These are phyloP conservation scores for Amauroascus niger DNA, from an alignment of 2,329 filamentous ascomycete species.

Conservation along the genomic window DNA sequence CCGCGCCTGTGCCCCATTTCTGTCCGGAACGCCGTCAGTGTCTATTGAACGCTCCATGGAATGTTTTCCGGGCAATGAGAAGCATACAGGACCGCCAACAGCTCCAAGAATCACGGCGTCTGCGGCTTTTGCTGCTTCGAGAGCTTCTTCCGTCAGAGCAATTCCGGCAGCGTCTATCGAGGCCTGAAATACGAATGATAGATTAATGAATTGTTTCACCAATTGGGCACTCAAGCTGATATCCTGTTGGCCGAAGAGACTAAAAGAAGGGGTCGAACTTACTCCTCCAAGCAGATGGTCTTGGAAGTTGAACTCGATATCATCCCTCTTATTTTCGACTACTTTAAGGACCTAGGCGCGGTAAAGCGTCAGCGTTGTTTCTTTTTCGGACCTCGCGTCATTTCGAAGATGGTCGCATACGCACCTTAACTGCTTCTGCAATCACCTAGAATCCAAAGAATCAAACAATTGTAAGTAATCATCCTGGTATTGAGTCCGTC, in stretches of 20 bases:
- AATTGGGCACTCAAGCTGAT: not conserved
- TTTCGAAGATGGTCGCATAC: conserved; percentile 3
- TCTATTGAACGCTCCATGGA: not conserved
- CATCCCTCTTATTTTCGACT: conserved; percentile 61
- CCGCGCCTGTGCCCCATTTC: conserved; percentile 80
- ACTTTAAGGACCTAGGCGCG: conserved; percentile 60
- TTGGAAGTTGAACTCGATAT: conserved; percentile 77
- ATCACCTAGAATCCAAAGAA: conserved; percentile 51
- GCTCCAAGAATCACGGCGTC: conserved; percentile 87
- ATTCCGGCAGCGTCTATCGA: conserved; percentile 76
- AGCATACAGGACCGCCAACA: conserved; percentile 72
- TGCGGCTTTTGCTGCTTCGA: conserved; percentile 70
- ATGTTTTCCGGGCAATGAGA: not conserved
- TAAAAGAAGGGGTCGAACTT: conserved; percentile 37
- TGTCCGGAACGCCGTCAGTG: not conserved
- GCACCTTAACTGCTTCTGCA: conserved; percentile 74
- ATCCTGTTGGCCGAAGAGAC: not conserved
- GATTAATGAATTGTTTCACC: not conserved
- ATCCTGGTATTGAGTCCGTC: not conserved
- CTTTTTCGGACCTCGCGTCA: not conserved
- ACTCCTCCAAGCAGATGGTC: conserved; percentile 87
- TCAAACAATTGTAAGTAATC: not conserved
- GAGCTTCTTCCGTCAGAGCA: conserved; percentile 72
- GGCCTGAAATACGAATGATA: conserved; percentile 45
- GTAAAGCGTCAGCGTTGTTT: not conserved